Evolutionary conservation across 805 yeast genomes (phyloP), one percentile per base, ranked within the genome.

Genomic region (Suhomyces sp.): DNA sequence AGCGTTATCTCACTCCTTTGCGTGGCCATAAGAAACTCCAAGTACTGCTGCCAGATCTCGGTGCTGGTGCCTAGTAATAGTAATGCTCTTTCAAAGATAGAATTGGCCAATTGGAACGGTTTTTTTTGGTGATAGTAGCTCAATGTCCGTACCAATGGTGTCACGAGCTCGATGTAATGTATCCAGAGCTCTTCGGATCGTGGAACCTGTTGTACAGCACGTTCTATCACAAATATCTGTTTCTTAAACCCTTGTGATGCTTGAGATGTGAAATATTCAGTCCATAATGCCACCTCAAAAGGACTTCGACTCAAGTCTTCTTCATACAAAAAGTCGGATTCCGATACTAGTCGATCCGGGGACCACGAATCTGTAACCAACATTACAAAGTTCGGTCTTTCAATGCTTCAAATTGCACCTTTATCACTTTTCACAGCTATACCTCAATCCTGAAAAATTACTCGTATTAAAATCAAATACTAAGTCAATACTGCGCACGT

Each of bases 131-230:
- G 47, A 21, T 54, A 45, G 4, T 63, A 61, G 42, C 56, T 52
- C 14, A 63, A 37, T 3, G 16, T 12, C 24, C 5, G 16, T 7
- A 29, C 25, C 19, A 20, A 12, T 8, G 19, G 16, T 2, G 43
- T 42, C 17, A 81, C 53, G 17, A 72, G 43, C 15, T 68, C 68
- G 16, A 79, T 43, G 44, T 77, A 79, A 7, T 54, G 26, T 37
- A 58, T 56, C 88, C 88, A 82, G 16, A 83, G 48, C 43, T 74
- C 71, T 42, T 70, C 70, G 3, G 79, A 73, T 33, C 73, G 52
- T 6, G 63, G 65, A 10, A 77, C 48, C 8, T 54, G 48, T 6
- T 47, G 43, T 11, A 74, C 68, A 0, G 84, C 81, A 50, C 93
- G 54, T 38, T 68, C 72, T 35, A 73, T 50, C 2, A 83, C 63